Evolutionary conservation across 2,329 filamentous ascomycete species (phyloP).

Genomic region (Fusarium burgessii): DNA sequence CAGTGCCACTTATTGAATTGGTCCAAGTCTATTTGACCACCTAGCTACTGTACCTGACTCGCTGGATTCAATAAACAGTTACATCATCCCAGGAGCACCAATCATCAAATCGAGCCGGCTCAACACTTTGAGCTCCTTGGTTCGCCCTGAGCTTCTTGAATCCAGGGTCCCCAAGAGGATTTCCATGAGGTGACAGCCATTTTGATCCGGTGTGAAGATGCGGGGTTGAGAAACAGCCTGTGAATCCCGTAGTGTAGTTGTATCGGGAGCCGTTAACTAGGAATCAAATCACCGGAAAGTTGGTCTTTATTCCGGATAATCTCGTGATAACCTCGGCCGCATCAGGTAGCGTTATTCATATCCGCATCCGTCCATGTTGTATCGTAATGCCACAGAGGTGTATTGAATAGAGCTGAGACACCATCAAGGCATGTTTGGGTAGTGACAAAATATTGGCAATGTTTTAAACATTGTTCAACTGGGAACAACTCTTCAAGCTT

Average conservation of each 20-base stretch:
- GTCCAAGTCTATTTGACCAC: constrained; percentile 3
- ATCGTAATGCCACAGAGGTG: not conserved
- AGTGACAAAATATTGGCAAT: not conserved
- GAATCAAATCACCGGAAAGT: constrained; percentile 14
- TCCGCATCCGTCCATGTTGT: constrained; percentile 15
- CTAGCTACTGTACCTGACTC: constrained; percentile 12
- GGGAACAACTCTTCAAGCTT: not conserved
- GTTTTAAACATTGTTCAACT: constrained; percentile 2
- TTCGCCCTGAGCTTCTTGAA: not conserved
- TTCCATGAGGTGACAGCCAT: constrained; percentile 21
- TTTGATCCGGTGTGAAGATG: constrained; percentile 41
- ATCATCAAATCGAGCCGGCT: constrained; percentile 1
- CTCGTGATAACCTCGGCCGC: constrained; percentile 26
- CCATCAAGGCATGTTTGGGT: not conserved
- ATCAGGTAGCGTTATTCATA: constrained; percentile 2
- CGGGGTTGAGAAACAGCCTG: constrained; percentile 30
- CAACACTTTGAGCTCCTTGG: constrained; percentile 3
- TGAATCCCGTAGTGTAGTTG: not conserved
- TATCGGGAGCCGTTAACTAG: not conserved
- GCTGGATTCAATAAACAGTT: constrained; percentile 1
- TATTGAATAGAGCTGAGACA: not conserved
- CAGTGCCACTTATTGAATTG: not conserved
- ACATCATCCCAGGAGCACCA: not conserved
- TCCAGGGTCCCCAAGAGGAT: constrained; percentile 14
- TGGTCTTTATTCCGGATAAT: constrained; percentile 24